Evolutionary conservation across 768 basidiomycete genomes (phyloP).

Genomic region (Tylopilus cervinicoccineus): DNA sequence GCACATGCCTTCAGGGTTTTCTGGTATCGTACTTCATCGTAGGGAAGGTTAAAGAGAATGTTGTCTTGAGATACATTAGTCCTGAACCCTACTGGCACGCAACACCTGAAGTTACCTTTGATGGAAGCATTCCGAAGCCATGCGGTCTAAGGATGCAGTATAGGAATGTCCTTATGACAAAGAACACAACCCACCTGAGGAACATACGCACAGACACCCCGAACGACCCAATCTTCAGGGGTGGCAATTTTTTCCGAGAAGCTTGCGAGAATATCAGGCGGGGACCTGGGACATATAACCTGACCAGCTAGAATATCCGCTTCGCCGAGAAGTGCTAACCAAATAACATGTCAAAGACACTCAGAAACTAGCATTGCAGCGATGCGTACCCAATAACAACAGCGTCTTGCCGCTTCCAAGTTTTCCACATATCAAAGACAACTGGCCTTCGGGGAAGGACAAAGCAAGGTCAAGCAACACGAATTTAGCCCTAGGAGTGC

Average conservation of each 20-base stretch:
- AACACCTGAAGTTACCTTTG: slow-evolving; percentile 17
- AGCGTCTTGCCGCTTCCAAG: slow-evolving; percentile 88
- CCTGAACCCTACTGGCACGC: slow-evolving; percentile 36
- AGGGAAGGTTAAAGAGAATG: slow-evolving; percentile 79
- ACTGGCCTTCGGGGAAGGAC: slow-evolving; percentile 72
- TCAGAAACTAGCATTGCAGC: not conserved
- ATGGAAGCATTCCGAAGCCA: slow-evolving; percentile 72
- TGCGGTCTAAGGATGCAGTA: slow-evolving; percentile 36
- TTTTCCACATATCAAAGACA: slow-evolving; percentile 86
- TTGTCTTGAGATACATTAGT: slow-evolving; percentile 41
- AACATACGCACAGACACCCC: slow-evolving; percentile 81
- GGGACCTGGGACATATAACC: slow-evolving; percentile 77
- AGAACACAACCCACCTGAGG: slow-evolving; percentile 51
- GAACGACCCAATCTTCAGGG: slow-evolving; percentile 70
- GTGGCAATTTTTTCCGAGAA: slow-evolving; percentile 42
- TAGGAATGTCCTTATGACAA: slow-evolving; percentile 3
- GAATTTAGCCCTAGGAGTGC: slow-evolving; percentile 79
- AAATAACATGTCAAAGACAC: slow-evolving; percentile 7
- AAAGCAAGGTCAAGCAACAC: slow-evolving; percentile 73
- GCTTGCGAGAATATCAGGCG: slow-evolving; percentile 69
- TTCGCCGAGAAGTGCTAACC: slow-evolving; percentile 65
- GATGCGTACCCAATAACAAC: slow-evolving; percentile 54
- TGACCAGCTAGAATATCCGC: slow-evolving; percentile 65
- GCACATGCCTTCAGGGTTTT: slow-evolving; percentile 77
- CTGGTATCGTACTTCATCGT: slow-evolving; percentile 67